Evolutionary conservation across 78 protist genomes (phyloP).

Genomic region (Protostelium mycophagum): DNA sequence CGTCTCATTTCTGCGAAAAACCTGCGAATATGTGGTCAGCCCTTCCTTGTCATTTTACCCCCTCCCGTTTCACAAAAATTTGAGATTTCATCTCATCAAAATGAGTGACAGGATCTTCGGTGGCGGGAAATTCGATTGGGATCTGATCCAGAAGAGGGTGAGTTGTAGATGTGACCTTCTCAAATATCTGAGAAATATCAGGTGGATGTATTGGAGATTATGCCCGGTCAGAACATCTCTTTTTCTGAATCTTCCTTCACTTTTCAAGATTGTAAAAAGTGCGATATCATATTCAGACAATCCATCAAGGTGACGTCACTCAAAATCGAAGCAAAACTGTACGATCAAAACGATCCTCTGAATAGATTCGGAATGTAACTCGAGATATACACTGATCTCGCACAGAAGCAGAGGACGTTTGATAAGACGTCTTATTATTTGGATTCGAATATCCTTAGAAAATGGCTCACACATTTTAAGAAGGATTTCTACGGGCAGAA

Average conservation of each 20-base stretch:
- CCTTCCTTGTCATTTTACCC: neutral
- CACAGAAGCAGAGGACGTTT: neutral
- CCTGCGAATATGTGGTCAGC: neutral
- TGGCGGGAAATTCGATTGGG: neutral
- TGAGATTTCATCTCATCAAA: neutral
- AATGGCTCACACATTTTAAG: neutral
- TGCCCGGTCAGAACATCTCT: neutral
- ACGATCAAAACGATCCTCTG: no score
- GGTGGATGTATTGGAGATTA: neutral
- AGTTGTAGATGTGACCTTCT: neutral
- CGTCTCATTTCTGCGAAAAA: neutral
- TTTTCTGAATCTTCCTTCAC: neutral
- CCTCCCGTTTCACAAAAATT: neutral
- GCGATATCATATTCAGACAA: neutral
- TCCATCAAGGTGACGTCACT: neutral
- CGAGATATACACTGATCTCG: neutral
- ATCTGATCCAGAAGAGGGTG: neutral
- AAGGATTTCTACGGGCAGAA: no score
- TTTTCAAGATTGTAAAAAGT: neutral
- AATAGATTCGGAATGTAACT: no score
- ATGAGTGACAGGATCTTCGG: neutral
- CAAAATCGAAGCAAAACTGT: no score
- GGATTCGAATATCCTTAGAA: neutral
- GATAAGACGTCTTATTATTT: neutral
- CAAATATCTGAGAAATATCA: neutral